A percentile compares a stretch with the other conserved stretches of the same genome.
Conservation (phyloP, 164 flowering plant genomes). For the Dillenia turbinata region DNA sequence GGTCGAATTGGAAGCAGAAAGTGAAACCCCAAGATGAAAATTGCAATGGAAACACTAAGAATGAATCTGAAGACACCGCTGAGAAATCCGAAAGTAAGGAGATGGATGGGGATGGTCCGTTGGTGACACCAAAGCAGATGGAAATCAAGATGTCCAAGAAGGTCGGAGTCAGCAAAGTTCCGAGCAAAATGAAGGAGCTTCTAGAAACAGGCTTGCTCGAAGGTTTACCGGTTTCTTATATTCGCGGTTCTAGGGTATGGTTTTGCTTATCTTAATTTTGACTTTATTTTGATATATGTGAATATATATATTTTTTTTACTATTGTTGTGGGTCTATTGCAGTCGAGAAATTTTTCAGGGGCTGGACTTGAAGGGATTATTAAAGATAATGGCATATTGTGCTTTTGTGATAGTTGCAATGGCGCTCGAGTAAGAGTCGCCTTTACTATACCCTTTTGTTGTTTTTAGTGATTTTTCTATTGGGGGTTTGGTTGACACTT, state of each 20-base stretch:
- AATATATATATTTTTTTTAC: background rate
- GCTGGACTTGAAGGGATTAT: slow-evolving; percentile 54
- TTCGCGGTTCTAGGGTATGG: slow-evolving; percentile 47
- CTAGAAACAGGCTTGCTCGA: slow-evolving; percentile 70
- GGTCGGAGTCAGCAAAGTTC: slow-evolving; percentile 30
- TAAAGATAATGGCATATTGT: slow-evolving; percentile 53
- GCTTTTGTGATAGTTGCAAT: slow-evolving; percentile 57
- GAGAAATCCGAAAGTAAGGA: background rate
- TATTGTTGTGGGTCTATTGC: slow-evolving; percentile 1
- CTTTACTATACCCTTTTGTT: background rate
- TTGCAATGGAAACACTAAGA: slow-evolving; percentile 1
- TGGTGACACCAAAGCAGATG: slow-evolving; percentile 11
- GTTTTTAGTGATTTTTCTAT: background rate
- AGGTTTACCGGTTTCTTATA: slow-evolving; percentile 48
- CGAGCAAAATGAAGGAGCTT: slow-evolving; percentile 49
- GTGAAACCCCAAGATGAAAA: background rate
- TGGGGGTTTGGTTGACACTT: background rate
- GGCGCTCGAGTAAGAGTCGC: slow-evolving; percentile 46
- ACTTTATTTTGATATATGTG: background rate
- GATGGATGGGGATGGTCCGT: slow-evolving; percentile 1
- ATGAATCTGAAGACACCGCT: slow-evolving; percentile 6
- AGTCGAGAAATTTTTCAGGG: background rate
- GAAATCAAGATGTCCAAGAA: slow-evolving; percentile 25
- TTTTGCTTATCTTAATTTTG: background rate
- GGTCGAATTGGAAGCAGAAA: slow-evolving; percentile 18